phyloP scores from a whole-genome alignment of 257 asterid species.

The Verbascum thapsus region DNA sequence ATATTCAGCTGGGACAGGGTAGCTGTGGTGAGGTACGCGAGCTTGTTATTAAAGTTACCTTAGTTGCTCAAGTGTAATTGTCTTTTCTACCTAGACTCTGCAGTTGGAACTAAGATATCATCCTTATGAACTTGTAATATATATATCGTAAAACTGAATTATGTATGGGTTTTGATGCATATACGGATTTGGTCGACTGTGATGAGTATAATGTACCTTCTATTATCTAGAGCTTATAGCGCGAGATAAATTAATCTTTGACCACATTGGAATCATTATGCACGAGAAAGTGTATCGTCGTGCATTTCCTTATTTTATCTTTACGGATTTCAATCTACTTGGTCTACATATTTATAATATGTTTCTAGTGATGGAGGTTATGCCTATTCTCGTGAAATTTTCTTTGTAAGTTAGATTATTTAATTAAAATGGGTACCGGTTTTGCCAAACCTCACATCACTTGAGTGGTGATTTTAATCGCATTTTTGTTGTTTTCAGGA shows the following conservation, averaged over 20 bases:
- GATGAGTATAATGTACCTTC: neutral
- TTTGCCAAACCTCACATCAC: neutral
- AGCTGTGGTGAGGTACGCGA: constrained; percentile 82
- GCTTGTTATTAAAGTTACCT: constrained; percentile 13
- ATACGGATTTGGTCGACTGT: constrained; percentile 4
- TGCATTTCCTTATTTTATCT: neutral
- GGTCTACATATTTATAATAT: neutral
- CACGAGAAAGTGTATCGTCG: neutral
- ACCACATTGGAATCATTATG: neutral
- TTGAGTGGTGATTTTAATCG: constrained; percentile 11
- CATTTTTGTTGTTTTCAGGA: constrained; percentile 53
- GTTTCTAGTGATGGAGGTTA: neutral
- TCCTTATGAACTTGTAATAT: constrained; percentile 13
- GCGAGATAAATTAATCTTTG: neutral
- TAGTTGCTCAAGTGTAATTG: constrained; percentile 12
- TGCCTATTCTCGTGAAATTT: constrained; percentile 14
- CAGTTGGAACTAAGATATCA: constrained; percentile 4
- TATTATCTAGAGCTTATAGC: constrained; percentile 13
- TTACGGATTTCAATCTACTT: neutral
- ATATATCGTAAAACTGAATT: constrained; percentile 9
- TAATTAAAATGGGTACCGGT: neutral
- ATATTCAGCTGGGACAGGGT: constrained; percentile 69
- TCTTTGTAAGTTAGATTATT: neutral
- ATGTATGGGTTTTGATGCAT: neutral
- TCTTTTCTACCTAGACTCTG: neutral